Evolutionary conservation across 129 eudicot genomes (phyloP), one percentile per base, ranked within the genome.

Genomic region (Pittosporum tobira): DNA sequence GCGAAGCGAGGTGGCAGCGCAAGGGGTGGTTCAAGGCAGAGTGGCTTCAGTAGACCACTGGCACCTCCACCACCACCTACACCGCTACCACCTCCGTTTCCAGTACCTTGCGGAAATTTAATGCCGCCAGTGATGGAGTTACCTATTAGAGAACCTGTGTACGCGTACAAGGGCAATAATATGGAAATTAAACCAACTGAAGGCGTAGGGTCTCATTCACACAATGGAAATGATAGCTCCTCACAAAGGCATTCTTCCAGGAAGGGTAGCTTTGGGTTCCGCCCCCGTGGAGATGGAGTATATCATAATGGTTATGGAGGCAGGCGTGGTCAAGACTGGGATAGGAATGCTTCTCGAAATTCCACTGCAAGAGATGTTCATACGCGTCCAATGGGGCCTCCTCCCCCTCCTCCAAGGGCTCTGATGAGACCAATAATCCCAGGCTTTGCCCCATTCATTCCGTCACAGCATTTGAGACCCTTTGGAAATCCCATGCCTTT

Each of bases 261-360:
- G 57, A 87, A 81, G 82, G 79, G 75, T 59, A 75, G 69, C 73
- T 77, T 62, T 54, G 77, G 81, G 37, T 57, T 76, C 12, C 77
- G 80, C 8, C 85, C 82, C 2, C 89, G 87, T 43, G 95, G 89
- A 6, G 83, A 81, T 63, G 88, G 81, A 20, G 61, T 54, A 9
- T 68, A 72, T 64, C 69, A 78, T 38, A 86, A 82, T 62, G 81
- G 79, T 28, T 72, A 71, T 60, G 84, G 80, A 14, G 87, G 90
- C 37, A 69, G 85, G 61, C 77, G 79, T 38, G 85, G 70, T 63
- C 77, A 66, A 37, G 80, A 78, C 30, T 74, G 75, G 16, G 71
- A 78, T 1, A 64, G 84, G 84, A 59, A 46, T 19, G 71, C 63
- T 34, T 66, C 81, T 44, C 76, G 81, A 28, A 55, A 48, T 49